A percentile compares a stretch with the other conserved stretches of the same genome.
phyloP scores from a whole-genome alignment of 352 stramenopile species.

The Phytopythium aichiense region DNA sequence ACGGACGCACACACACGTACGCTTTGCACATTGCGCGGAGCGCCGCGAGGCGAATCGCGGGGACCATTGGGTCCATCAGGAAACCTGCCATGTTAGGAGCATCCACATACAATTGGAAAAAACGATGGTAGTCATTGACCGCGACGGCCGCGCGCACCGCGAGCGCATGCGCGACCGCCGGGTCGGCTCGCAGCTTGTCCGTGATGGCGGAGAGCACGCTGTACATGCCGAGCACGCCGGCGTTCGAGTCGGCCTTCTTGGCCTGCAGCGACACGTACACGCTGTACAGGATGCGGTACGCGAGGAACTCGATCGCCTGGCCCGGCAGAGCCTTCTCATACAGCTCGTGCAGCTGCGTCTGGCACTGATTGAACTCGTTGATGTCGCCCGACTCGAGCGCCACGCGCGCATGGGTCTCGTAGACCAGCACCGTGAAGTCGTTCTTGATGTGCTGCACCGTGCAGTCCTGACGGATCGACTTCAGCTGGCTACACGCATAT shows the following conservation, averaged over 20 bases:
- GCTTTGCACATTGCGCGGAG: conserved; percentile 87
- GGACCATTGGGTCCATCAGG: conserved; percentile 85
- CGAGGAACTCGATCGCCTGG: conserved; percentile 79
- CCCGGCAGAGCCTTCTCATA: conserved; percentile 79
- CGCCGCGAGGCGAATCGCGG: conserved; percentile 72
- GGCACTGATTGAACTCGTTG: conserved; percentile 96
- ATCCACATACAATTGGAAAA: conserved; percentile 86
- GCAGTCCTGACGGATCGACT: conserved; percentile 98
- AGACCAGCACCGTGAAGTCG: conserved; percentile 95
- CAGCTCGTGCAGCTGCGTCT: conserved; percentile 86
- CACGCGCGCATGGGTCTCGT: conserved; percentile 96
- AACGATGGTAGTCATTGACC: conserved; percentile 85
- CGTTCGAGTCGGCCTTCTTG: conserved; percentile 83
- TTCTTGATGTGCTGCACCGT: conserved; percentile 97
- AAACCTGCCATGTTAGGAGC: conserved; percentile 89
- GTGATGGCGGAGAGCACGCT: conserved; percentile 62
- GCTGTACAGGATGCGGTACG: conserved; percentile 88
- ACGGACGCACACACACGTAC: conserved; percentile 36
- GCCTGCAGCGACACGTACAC: conserved; percentile 87
- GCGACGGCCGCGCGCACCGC: conserved; percentile 75
- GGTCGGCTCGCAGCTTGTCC: conserved; percentile 40
- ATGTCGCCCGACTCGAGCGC: conserved; percentile 94
- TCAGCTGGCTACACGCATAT: conserved; percentile 97
- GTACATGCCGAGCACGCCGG: conserved; percentile 84
- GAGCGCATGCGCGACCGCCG: conserved; percentile 67